A percentile compares a stretch with the other conserved stretches of the same genome.
phyloP scores from a whole-genome alignment of 164 flowering plant genomes.

The Berberis thunbergii region DNA sequence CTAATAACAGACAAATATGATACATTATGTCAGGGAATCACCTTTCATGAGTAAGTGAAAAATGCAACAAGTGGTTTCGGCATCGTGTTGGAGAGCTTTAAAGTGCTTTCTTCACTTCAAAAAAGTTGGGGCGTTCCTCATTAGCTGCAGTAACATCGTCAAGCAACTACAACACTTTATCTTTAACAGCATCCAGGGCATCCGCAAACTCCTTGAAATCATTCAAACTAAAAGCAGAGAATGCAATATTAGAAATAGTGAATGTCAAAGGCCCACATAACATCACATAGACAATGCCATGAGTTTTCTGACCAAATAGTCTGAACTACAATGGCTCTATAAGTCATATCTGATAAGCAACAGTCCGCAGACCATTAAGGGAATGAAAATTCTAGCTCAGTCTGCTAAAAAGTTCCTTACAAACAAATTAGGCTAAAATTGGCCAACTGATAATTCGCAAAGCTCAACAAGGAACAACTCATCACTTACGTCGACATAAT shows the following conservation, averaged over 20 bases:
- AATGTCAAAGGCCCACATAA: neutral
- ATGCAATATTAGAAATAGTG: neutral
- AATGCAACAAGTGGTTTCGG: neutral
- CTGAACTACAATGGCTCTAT: neutral
- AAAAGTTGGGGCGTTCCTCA: constrained; percentile 48
- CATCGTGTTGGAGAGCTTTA: constrained; percentile 13
- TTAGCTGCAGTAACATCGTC: constrained; percentile 79
- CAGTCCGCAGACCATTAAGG: neutral
- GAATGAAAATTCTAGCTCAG: neutral
- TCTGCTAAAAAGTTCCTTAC: too few species aligned
- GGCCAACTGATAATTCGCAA: too few species aligned
- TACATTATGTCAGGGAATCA: neutral
- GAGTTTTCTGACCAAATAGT: too few species aligned
- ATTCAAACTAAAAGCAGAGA: constrained; percentile 34
- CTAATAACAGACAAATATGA: neutral
- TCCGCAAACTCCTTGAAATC: constrained; percentile 79
- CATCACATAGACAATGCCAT: too few species aligned
- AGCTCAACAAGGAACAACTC: too few species aligned
- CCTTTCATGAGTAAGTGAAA: neutral
- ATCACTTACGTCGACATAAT: too few species aligned
- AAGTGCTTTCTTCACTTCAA: constrained; percentile 63
- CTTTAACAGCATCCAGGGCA: constrained; percentile 63
- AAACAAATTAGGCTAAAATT: too few species aligned
- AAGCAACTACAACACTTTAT: constrained; percentile 73
- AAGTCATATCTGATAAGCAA: neutral